phyloP scores from a whole-genome alignment of 331 rosid species.

The Cucumis variabilis region DNA sequence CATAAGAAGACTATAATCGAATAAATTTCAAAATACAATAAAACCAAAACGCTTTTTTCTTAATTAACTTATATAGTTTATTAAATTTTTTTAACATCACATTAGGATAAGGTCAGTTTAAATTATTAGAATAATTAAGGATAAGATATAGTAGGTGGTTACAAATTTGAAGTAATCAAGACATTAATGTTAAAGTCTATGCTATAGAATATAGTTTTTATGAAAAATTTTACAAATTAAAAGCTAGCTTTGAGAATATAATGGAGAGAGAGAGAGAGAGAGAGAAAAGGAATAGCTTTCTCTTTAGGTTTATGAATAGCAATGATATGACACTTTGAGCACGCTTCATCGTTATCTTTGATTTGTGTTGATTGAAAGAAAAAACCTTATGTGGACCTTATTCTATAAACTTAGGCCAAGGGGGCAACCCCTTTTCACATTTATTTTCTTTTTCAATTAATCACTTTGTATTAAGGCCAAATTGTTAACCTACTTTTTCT shows the following conservation, averaged over 20 bases:
- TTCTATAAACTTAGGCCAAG: slow-evolving; percentile 4
- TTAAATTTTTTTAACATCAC: not conserved
- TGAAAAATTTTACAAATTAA: not conserved
- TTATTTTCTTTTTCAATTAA: not conserved
- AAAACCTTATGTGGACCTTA: slow-evolving; percentile 17
- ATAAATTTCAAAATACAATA: too few relatives aligned
- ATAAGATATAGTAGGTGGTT: not conserved
- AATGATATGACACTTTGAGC: slow-evolving; percentile 9
- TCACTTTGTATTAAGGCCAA: not conserved
- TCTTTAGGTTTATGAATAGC: slow-evolving; percentile 1
- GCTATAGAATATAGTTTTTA: not conserved
- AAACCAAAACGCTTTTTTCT: too few relatives aligned
- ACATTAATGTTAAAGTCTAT: not conserved
- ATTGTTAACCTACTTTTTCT: not conserved
- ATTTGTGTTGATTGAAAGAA: slow-evolving; percentile 2
- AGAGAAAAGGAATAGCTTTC: not conserved
- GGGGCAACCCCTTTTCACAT: not conserved
- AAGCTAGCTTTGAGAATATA: not conserved
- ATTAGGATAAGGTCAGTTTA: not conserved
- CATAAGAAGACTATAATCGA: too few relatives aligned
- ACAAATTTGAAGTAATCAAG: not conserved
- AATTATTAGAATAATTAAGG: not conserved
- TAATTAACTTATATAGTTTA: too few relatives aligned
- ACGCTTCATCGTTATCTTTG: slow-evolving; percentile 33
- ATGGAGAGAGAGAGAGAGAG: not conserved